Base-by-base conservation (phyloP, 73 alveolate genomes). In the Tetrahymena elliotti region DNA sequence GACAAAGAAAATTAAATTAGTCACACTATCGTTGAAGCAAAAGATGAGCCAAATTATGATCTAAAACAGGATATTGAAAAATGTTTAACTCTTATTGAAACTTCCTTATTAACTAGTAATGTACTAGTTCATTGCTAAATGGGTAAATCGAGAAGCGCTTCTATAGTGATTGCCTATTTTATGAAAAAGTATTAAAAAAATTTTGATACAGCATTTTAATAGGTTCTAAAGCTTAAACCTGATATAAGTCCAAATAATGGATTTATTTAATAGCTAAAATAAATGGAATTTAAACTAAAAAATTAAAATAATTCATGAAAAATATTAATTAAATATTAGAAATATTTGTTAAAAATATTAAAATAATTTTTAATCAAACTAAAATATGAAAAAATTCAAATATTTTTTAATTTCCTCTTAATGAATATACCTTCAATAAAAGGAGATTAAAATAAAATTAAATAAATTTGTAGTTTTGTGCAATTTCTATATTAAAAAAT, bases 91-190 rank as follows among this genome's bases (percentile, higher is more conserved):
- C 53, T 93, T 16, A 93, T 93, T 54, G 93, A 93, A 18, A 92
- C 33, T 22, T 52, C n/a, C 34, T 35, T 93, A 54, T 35, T 53
- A 38, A 84, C 13, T 4, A 37, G 20, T 35, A 84, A 84, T 84
- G 52, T 84, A 31, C 93, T 84, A 27, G 93, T 84, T 84, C 93
- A 84, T 84, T 84, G 93, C 37, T 38, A 38, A 33, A 38, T 38
- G 52, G 93, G 93, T 7, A 84, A 37, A n/a, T 84, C 93, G 35
- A 84, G 93, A 84, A 84, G 93, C 52, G 82, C 93, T 37, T 37
- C 93, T 27, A 84, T 84, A 33, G 82, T 84, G 10, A 84, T 84
- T 27, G 93, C 93, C n/a, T 84, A 84, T 38, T 84, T 84, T 33
- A 84, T 84, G 93, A 84, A 84, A 84, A 84, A 84, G 52, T 37